These are phyloP conservation scores for Holtermanniella nyarrowii DNA, from an alignment of 768 basidiomycete genomes.

Conservation along the genomic window DNA sequence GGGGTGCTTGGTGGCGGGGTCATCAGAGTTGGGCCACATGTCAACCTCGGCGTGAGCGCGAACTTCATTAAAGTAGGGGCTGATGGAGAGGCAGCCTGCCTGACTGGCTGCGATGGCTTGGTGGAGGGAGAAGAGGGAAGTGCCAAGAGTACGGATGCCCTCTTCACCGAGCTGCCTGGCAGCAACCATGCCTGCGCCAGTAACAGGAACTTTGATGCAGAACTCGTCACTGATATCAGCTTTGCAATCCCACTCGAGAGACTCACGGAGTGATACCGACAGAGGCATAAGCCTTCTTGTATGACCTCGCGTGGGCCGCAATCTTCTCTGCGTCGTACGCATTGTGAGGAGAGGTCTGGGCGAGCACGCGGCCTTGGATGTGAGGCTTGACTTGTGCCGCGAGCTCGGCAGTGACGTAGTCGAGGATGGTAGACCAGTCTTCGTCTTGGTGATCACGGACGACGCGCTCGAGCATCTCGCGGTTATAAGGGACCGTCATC, in stretches of 20 bases:
- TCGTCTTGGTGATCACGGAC: constrained; percentile 18
- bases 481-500: constrained; percentile 26
- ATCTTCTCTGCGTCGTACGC: constrained; percentile 23
- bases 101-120: constrained; percentile 52
- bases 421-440: constrained; percentile 15
- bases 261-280: constrained; percentile 36
- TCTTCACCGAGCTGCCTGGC: constrained; percentile 45
- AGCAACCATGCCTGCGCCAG: constrained; percentile 49
- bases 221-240: constrained; percentile 41
- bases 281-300: constrained; percentile 20
- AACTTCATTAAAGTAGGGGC: constrained; percentile 51
- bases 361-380: constrained; percentile 28
- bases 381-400: constrained; percentile 12
- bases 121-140: constrained; percentile 50
- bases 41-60: constrained; percentile 22
- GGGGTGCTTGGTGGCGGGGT: constrained; percentile 26
- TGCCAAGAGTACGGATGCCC: constrained; percentile 51
- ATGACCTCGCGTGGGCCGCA: constrained; percentile 20
- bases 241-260: background rate
- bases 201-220: constrained; percentile 55
- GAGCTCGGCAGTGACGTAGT: constrained; percentile 15
- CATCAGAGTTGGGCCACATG: constrained; percentile 27
- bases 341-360: constrained; percentile 23
- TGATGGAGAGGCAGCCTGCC: constrained; percentile 49
- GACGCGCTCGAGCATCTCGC: constrained; percentile 25